Base-by-base conservation (phyloP, 2,329 filamentous ascomycete species). In the Exophiala sp. region DNA sequence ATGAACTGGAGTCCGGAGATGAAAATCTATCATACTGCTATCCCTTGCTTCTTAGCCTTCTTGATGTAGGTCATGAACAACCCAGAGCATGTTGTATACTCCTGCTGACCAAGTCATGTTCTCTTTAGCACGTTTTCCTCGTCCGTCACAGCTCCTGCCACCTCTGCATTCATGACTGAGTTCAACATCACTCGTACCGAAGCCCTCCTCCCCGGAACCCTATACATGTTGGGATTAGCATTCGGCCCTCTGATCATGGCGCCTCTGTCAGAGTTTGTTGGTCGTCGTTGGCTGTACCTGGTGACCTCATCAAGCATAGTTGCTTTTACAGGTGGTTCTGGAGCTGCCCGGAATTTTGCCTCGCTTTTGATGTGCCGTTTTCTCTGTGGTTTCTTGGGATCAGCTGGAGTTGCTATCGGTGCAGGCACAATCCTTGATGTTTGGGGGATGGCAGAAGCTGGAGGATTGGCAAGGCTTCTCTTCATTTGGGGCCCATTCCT, bases 371-470 rank as follows among this genome's bases (percentile, higher is more conserved):
- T 90, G 52, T 84, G 82, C 64, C 83, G 88, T 10, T 89, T 91
- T 73, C 88, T 90, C 63, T 88, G 88, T 49, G 86, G 88, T 0
- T 67, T 86, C 67, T 87, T 87, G 59, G 87, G 85, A 33, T 85
- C 84, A 50, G 85, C 81, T 57, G 82, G 84, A 1, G 70, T 89
- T 41, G 79, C 88, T 62, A 77, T 88, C 66, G 85, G 86, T 50
- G 85, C 82, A 3, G 85, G 84, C 55, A 82, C 87, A 50, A 87
- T 87, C 69, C 83, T 82, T 18, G 86, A 89, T 86, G 65, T 55
- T n/a, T 56, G 54, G 54, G 34, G 24, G 5, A 24, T 68, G 75
- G 76, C 52, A 82, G 78, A 32, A 78, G 84, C 56, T 83, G 85
- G 47, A 48, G 69, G 78, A 41, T 79, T 80, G 57, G 78, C 82